Evolutionary conservation across 1,139 yeast species (phyloP).

Genomic region (Suhomyces kunorum): DNA sequence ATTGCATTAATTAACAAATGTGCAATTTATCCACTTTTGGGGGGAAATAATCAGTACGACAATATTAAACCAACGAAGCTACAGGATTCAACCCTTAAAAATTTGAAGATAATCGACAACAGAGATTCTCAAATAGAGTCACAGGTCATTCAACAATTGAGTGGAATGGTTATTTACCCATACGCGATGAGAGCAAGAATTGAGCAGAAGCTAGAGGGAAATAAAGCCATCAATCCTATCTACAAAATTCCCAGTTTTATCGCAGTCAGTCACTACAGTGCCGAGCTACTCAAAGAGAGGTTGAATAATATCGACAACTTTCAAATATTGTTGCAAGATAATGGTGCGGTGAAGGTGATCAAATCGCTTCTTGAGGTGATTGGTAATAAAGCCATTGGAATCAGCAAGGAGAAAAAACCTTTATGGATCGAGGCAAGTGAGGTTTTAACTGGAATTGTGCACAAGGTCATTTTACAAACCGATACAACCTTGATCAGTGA

Average conservation of each 20-base stretch:
- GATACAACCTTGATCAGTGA: constrained; percentile 14
- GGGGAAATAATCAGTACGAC: constrained; percentile 49
- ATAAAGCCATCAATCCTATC: constrained; percentile 27
- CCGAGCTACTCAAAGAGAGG: constrained; percentile 41
- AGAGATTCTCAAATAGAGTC: constrained; percentile 41
- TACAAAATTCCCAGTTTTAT: constrained; percentile 66
- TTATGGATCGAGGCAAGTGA: constrained; percentile 49
- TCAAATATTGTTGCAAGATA: constrained; percentile 43
- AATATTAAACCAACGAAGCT: constrained; percentile 51
- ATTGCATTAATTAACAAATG: constrained; percentile 56
- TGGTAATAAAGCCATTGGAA: constrained; percentile 37
- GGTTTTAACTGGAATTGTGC: constrained; percentile 28
- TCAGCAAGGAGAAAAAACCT: constrained; percentile 23
- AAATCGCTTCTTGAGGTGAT: constrained; percentile 22
- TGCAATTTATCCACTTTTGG: constrained; percentile 66
- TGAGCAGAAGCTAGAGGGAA: constrained; percentile 32
- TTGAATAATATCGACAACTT: constrained; percentile 35
- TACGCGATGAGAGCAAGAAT: constrained; percentile 60
- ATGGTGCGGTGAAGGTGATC: constrained; percentile 37
- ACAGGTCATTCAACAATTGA: constrained; percentile 52
- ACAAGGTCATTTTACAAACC: constrained; percentile 22
- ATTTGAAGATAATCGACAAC: constrained; percentile 38
- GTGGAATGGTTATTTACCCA: constrained; percentile 56
- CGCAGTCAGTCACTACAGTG: constrained; percentile 57
- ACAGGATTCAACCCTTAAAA: constrained; percentile 53